Evolutionary conservation across 2,329 filamentous ascomycete genomes (phyloP).

Genomic region (Plectosphaerella cucumerina): DNA sequence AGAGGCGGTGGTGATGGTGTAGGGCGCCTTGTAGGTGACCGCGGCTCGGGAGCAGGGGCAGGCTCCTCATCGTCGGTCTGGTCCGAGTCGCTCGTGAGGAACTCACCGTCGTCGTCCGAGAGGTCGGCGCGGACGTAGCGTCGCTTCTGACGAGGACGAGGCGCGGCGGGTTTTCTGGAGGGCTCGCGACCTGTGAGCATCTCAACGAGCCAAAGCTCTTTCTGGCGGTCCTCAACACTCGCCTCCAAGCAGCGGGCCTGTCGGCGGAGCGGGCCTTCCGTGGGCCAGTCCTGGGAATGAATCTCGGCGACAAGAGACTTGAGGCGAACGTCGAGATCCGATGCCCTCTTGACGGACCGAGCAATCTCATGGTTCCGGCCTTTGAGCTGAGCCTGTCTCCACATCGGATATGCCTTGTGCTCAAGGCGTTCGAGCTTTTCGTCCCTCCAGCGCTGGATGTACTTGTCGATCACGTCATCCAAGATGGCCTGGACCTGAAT

Average conservation of each 20-base stretch:
- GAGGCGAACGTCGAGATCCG: slow-evolving; percentile 46
- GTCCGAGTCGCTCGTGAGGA: slow-evolving; percentile 42
- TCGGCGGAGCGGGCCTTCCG: slow-evolving; percentile 43
- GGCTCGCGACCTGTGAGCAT: slow-evolving; percentile 40
- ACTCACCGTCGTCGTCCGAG: slow-evolving; percentile 39
- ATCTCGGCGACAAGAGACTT: slow-evolving; percentile 52
- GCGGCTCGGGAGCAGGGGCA: background rate
- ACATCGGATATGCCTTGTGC: slow-evolving; percentile 54
- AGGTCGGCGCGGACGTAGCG: background rate
- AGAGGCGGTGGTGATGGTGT: no score
- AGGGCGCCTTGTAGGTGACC: no score
- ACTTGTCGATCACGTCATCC: slow-evolving; percentile 44
- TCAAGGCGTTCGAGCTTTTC: slow-evolving; percentile 52
- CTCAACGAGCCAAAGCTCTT: slow-evolving; percentile 45
- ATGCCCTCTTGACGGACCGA: slow-evolving; percentile 35
- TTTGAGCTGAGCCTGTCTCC: slow-evolving; percentile 50
- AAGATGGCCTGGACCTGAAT: slow-evolving; percentile 50
- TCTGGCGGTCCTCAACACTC: slow-evolving; percentile 58
- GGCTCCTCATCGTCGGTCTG: slow-evolving; percentile 31
- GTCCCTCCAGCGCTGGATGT: slow-evolving; percentile 53
- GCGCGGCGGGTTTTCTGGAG: slow-evolving; percentile 24
- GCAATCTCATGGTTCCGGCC: slow-evolving; percentile 36
- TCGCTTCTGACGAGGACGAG: slow-evolving; percentile 22
- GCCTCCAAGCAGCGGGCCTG: slow-evolving; percentile 59
- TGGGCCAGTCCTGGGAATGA: slow-evolving; percentile 45